Conservation (phyloP, 139 green algal genomes). For the Pedinophyceae sp. region DNA sequence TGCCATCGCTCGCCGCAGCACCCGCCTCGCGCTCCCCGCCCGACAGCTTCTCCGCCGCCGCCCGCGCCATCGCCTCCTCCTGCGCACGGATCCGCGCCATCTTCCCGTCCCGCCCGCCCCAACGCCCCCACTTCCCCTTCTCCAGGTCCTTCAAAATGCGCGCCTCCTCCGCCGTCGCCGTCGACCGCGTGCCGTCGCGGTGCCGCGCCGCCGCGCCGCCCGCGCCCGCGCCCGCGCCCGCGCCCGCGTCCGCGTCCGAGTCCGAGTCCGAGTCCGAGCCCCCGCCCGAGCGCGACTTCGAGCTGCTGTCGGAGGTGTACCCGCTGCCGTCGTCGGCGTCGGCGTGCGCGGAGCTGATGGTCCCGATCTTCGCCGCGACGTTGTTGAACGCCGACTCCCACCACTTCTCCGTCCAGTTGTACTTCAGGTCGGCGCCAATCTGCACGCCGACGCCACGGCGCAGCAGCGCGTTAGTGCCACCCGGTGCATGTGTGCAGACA, state of each 20-base stretch:
- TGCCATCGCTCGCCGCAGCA: neutral
- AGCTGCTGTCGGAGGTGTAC: neutral
- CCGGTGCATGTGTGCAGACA: no score
- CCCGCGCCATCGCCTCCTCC: conserved; percentile 1
- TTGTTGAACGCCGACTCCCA: conserved; percentile 65
- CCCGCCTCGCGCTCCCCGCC: neutral
- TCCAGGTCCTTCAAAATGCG: conserved; percentile 37
- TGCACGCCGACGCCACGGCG: no score
- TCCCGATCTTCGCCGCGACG: conserved; percentile 20
- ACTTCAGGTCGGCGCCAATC: conserved; percentile 35
- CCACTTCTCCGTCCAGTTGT: conserved; percentile 49
- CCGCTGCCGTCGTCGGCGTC: neutral
- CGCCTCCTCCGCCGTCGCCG: conserved; percentile 35
- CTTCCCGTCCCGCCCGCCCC: conserved; percentile 55
- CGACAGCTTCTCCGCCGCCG: conserved; percentile 9
- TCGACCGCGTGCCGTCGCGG: conserved; percentile 40
- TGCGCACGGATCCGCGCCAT: conserved; percentile 43
- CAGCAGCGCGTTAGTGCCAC: no score
- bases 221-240: neutral
- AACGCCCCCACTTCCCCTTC: conserved; percentile 33
- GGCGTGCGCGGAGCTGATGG: neutral
- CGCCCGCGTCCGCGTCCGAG: neutral
- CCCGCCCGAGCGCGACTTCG: no score
- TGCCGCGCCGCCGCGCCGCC: conserved; percentile 11
- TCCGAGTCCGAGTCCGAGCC: conserved; percentile 1